Evolutionary conservation across 108 stramenopile genomes (phyloP), one percentile per base, ranked within the genome.

Genomic region (Nitzschia putrida): DNA sequence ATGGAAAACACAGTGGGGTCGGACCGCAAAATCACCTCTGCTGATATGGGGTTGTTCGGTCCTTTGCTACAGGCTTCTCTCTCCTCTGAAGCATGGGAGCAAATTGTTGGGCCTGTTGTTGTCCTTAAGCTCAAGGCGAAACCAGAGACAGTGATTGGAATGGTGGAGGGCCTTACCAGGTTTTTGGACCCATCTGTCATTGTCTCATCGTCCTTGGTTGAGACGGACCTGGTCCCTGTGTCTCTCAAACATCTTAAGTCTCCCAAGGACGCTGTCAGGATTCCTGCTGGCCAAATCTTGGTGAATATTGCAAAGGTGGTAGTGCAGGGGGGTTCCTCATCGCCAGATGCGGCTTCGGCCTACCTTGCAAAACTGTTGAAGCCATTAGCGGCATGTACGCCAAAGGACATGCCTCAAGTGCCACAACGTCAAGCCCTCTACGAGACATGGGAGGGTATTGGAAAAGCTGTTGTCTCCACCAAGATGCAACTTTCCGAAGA

Each of bases 81-180:
- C 64, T 25, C 45, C 7, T 9, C 41, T 10, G 47, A 57, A 13
- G 21, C 45, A n/a, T 75, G 74, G 73, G 74, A 75, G 21, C 38
- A 73, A 11, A 52, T 23, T 10, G 67, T 84, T 25, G 69, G 57
- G 21, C 72, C 83, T 13, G 64, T 65, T 20, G 21, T 78, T 16
- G 47, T 69, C 14, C 42, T 71, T 23, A 84, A 84, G 42, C 58
- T 84, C 51, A 77, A 78, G 52, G 74, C 83, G 12, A 84, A 74
- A 53, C 83, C 83, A 22, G 83, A 80, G 55, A 73, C 72, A n/a
- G 25, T 77, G 0, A 22, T 67, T 22, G 71, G 39, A 3, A 43
- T 80, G 68, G 68, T 73, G 13, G 68, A 77, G 21, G 76, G 69
- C 7, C 61, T 82, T 66, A 57, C 47, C 25, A 52, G 59, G 38